Evolutionary conservation across 345 rosid species (phyloP).

Genomic region (Rhizophora mangle): DNA sequence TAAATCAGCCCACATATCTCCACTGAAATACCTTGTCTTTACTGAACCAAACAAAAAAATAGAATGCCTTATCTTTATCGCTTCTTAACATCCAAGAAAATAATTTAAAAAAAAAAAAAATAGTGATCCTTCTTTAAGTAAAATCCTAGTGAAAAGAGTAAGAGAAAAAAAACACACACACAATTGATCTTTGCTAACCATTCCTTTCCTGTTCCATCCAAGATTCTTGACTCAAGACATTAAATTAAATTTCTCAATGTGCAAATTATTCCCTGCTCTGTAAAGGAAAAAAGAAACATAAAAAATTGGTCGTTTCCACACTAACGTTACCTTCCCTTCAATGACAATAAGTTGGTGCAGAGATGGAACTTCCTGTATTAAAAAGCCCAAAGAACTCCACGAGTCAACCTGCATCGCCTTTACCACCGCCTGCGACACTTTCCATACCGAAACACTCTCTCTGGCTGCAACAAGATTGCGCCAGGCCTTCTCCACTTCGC

Average conservation of each 20-base stretch:
- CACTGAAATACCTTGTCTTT: neutral
- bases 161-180: no score
- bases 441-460: constrained; percentile 61
- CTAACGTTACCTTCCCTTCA: constrained; percentile 58
- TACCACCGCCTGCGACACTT: constrained; percentile 49
- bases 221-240: no score
- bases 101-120: neutral
- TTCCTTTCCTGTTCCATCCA: no score
- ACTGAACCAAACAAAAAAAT: no score
- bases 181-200: no score
- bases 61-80: neutral
- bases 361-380: constrained; percentile 70
- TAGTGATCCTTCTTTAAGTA: no score
- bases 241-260: no score
- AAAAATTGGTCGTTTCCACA: neutral
- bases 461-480: constrained; percentile 38
- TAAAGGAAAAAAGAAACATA: neutral
- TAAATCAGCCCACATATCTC: no score
- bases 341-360: constrained; percentile 51
- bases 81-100: neutral
- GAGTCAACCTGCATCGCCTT: constrained; percentile 49
- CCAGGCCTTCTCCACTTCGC: constrained; percentile 47
- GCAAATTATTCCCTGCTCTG: no score
- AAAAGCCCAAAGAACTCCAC: constrained; percentile 67
- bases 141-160: no score